Percentiles rank a stretch among this genome's conserved stretches.
Conservation (phyloP, 306 rosid genomes). For the Amphicarpaea edgeworthii region DNA sequence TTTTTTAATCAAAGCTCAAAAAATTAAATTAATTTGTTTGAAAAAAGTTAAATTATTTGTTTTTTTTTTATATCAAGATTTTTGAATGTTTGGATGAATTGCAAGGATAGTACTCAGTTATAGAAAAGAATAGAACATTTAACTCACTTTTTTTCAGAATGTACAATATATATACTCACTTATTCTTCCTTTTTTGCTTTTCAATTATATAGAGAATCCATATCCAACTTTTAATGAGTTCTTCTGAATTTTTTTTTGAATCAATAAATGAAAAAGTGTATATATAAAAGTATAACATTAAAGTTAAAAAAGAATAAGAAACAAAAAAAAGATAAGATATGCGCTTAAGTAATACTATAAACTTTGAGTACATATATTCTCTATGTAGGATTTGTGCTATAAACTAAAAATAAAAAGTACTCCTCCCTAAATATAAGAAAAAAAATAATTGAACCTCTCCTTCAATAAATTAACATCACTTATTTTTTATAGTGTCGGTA, state of each 20-base stretch:
- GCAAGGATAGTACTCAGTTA: neutral
- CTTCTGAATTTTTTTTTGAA: constrained; percentile 2
- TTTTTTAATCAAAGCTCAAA: neutral
- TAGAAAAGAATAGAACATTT: neutral
- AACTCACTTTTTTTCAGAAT: constrained; percentile 6
- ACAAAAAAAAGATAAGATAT: neutral
- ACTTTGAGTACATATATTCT: neutral
- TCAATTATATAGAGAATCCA: constrained; percentile 1
- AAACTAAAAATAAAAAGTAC: neutral
- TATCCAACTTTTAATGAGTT: neutral
- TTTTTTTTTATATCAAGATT: too few species aligned
- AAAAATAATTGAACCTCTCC: too few species aligned
- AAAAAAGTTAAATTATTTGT: neutral
- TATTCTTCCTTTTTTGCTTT: neutral
- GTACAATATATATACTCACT: neutral
- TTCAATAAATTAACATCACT: too few species aligned
- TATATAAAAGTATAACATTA: neutral
- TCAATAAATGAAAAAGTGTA: neutral
- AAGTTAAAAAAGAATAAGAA: neutral
- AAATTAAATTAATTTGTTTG: neutral
- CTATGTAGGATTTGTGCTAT: neutral
- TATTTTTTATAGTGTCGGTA: too few species aligned
- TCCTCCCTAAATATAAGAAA: too few species aligned
- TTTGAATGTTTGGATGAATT: neutral
- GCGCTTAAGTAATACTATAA: neutral